phyloP scores from a whole-genome alignment of 106 monocot species.

The Apostasia shenzhenica region DNA sequence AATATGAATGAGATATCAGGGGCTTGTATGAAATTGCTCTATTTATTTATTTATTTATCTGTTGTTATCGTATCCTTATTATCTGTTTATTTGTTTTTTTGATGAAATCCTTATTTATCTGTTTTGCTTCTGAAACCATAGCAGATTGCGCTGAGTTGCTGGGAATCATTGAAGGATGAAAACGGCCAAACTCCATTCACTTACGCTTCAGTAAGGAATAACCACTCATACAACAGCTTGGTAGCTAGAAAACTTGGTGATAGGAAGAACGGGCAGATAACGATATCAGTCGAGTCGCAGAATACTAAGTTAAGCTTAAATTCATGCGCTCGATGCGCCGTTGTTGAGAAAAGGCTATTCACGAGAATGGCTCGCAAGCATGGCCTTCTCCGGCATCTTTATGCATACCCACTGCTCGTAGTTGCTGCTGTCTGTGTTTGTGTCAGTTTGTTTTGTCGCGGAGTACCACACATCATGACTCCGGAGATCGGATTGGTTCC shows the following conservation, averaged over 20 bases:
- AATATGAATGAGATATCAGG: no score
- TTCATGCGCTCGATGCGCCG: conserved; percentile 38
- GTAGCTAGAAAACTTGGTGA: conserved; percentile 28
- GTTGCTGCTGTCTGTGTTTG: conserved; percentile 88
- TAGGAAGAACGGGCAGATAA: conserved; percentile 13
- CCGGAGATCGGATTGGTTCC: conserved; percentile 36
- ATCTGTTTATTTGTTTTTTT: no score
- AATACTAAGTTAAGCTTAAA: neutral
- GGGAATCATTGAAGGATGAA: conserved; percentile 15
- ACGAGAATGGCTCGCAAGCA: conserved; percentile 7
- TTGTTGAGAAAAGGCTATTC: conserved; percentile 6
- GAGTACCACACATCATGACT: neutral
- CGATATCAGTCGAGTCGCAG: conserved; percentile 10
- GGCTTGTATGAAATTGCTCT: no score
- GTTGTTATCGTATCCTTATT: no score
- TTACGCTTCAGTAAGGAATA: conserved; percentile 28
- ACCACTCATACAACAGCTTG: conserved; percentile 35
- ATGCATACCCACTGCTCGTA: conserved; percentile 50
- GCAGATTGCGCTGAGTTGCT: conserved; percentile 21
- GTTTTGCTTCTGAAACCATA: neutral
- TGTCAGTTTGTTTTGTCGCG: conserved; percentile 69
- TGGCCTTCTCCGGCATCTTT: conserved; percentile 57
- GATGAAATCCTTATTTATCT: conserved; percentile 11
- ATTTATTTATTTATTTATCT: no score
- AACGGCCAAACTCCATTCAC: conserved; percentile 13